Percentiles rank a stretch among this genome's conserved stretches.
Conservation (phyloP, 139 green algal genomes). For the Astrephomene gubernaculifera region DNA sequence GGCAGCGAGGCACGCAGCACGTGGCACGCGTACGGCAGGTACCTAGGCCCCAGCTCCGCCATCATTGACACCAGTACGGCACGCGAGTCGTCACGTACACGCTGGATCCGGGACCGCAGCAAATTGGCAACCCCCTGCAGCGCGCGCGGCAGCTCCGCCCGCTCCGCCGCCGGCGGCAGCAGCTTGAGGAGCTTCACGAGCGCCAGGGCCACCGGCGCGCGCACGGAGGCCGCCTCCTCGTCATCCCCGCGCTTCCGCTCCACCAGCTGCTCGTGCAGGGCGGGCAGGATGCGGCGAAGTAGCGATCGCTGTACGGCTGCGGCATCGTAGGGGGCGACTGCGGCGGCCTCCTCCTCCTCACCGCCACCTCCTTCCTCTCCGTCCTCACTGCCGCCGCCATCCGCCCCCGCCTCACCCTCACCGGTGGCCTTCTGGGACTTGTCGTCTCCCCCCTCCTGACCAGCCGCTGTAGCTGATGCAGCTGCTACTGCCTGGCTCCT, state of each 20-base stretch:
- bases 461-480: background rate
- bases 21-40: slow-evolving; percentile 72
- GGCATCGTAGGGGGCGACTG: slow-evolving; percentile 1
- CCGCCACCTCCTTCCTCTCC: slow-evolving; percentile 19
- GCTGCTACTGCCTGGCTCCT: slow-evolving; percentile 7
- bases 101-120: slow-evolving; percentile 74
- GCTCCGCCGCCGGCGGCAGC: slow-evolving; percentile 75
- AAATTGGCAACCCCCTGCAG: slow-evolving; percentile 78
- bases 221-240: slow-evolving; percentile 44
- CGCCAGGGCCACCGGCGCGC: slow-evolving; percentile 83
- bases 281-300: slow-evolving; percentile 68
- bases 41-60: slow-evolving; percentile 76
- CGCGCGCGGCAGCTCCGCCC: slow-evolving; percentile 71
- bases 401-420: slow-evolving; percentile 15
- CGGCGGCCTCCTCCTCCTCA: slow-evolving; percentile 35
- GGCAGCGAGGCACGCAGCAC: slow-evolving; percentile 64
- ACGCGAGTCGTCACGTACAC: slow-evolving; percentile 82
- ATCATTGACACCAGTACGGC: slow-evolving; percentile 79
- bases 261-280: slow-evolving; percentile 70
- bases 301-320: slow-evolving; percentile 53
- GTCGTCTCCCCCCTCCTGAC: slow-evolving; percentile 16
- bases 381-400: slow-evolving; percentile 43
- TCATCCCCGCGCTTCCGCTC: slow-evolving; percentile 27
- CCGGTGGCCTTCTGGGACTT: background rate
- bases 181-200: slow-evolving; percentile 86